Percentiles rank a stretch among this genome's conserved stretches.
phyloP scores from a whole-genome alignment of 805 yeast genomes.

The Starmerella sp. region DNA sequence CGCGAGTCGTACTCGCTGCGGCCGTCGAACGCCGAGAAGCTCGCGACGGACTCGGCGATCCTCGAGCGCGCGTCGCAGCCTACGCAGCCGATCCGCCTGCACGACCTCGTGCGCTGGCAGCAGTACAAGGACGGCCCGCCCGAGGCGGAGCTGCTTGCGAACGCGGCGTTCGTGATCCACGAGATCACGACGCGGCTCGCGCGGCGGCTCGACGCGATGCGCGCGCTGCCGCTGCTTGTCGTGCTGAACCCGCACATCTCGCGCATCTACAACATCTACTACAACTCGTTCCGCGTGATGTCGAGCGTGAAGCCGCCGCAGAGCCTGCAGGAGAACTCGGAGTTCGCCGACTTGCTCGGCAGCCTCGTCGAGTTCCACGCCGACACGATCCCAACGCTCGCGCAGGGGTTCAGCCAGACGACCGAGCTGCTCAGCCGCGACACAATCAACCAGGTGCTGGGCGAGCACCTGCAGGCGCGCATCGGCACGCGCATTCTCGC shows the following conservation, averaged over 20 bases:
- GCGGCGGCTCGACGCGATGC: constrained; percentile 55
- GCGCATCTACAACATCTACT: constrained; percentile 59
- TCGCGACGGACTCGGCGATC: constrained; percentile 19
- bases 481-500: constrained; percentile 79
- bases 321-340: constrained; percentile 43
- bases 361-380: constrained; percentile 64
- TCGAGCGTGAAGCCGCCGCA: constrained; percentile 35
- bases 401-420: constrained; percentile 72
- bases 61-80: constrained; percentile 17
- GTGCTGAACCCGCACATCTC: constrained; percentile 81
- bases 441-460: constrained; percentile 52
- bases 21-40: constrained; percentile 13
- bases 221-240: constrained; percentile 70
- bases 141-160: constrained; percentile 24
- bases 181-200: constrained; percentile 38
- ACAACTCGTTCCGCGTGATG: constrained; percentile 51
- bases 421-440: constrained; percentile 32
- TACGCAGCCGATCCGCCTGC: constrained; percentile 20
- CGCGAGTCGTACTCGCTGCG: constrained; percentile 4
- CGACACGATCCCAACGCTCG: constrained; percentile 70
- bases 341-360: constrained; percentile 43
- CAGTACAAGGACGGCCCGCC: constrained; percentile 11
- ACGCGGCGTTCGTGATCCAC: constrained; percentile 24
- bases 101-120: constrained; percentile 19
- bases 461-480: constrained; percentile 68